These are phyloP conservation scores for Kickxella alabastrina DNA, from an alignment of 192 early-diverging fungal genomes.

Conservation along the genomic window DNA sequence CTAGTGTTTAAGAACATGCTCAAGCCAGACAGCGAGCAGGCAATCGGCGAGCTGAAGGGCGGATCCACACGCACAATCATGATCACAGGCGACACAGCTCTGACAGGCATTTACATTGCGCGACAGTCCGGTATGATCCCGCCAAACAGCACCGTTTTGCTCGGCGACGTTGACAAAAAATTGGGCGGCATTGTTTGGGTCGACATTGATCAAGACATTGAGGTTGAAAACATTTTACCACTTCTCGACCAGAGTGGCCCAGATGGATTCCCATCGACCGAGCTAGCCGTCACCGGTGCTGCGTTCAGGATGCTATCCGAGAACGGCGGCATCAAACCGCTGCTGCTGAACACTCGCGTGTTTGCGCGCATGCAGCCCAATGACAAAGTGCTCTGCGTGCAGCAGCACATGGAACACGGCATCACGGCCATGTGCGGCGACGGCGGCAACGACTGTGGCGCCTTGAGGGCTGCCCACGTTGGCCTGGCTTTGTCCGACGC, in stretches of 20 bases:
- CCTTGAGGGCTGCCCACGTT: conserved; percentile 76
- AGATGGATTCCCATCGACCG: too few species aligned
- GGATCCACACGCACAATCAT: conserved; percentile 74
- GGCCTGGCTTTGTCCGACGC: conserved; percentile 77
- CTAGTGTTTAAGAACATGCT: conserved; percentile 77
- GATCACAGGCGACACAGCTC: conserved; percentile 79
- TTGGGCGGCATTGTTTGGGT: conserved; percentile 52
- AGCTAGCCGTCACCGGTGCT: conserved; percentile 69
- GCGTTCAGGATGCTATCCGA: conserved; percentile 59
- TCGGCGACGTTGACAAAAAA: conserved; percentile 57
- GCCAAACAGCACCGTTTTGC: conserved; percentile 27
- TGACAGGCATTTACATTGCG: conserved; percentile 75
- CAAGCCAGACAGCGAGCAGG: conserved; percentile 66
- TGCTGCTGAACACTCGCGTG: conserved; percentile 65
- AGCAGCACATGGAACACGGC: conserved; percentile 68
- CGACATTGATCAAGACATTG: conserved; percentile 54
- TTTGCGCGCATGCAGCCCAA: conserved; percentile 79
- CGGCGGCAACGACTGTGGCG: conserved; percentile 81
- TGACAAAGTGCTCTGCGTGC: conserved; percentile 72
- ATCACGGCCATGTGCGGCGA: conserved; percentile 85
- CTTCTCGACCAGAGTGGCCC: too few species aligned
- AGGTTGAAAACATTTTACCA: too few species aligned
- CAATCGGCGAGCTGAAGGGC: conserved; percentile 63
- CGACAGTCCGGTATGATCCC: conserved; percentile 54
- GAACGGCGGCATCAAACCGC: conserved; percentile 42